These are phyloP conservation scores for Senecio squalidus DNA, from an alignment of 140 eudicot genomes.

Conservation along the genomic window DNA sequence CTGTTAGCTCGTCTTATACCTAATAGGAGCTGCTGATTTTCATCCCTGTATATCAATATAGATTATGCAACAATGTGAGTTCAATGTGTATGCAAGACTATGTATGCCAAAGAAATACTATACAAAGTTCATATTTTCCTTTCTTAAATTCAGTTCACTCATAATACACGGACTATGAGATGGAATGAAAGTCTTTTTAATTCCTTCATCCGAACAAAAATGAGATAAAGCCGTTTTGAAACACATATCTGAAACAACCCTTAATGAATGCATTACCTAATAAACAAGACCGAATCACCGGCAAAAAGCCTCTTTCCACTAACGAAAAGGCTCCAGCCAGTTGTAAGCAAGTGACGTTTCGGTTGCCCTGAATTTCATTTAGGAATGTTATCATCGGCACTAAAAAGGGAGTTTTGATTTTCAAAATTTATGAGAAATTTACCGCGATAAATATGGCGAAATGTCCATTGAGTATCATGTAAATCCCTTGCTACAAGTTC, in stretches of 20 bases:
- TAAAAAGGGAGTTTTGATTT: background rate
- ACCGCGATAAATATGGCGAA: conserved; percentile 94
- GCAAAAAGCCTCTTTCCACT: conserved; percentile 87
- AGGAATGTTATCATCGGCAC: background rate
- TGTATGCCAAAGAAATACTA: background rate
- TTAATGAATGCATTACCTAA: conserved; percentile 46
- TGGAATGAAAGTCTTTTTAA: no score
- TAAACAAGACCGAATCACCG: conserved; percentile 88
- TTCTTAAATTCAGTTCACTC: background rate
- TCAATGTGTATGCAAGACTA: background rate
- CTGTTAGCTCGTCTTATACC: conserved; percentile 92
- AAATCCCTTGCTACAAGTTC: conserved; percentile 82
- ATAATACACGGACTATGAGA: background rate
- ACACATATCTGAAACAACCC: background rate
- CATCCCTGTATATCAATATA: conserved; percentile 45
- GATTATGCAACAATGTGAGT: background rate
- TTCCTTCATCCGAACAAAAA: no score
- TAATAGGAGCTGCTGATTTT: conserved; percentile 71
- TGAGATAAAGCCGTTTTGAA: no score
- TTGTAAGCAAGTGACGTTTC: conserved; percentile 88
- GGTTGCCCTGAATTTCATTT: conserved; percentile 70
- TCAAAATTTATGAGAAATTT: conserved; percentile 3
- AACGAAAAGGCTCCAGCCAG: conserved; percentile 95
- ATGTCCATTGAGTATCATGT: conserved; percentile 81
- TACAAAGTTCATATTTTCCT: background rate